Evolutionary conservation across 2,329 filamentous ascomycete species (phyloP), one percentile per base, ranked within the genome.

Genomic region (Arthrocladium fulminans): DNA sequence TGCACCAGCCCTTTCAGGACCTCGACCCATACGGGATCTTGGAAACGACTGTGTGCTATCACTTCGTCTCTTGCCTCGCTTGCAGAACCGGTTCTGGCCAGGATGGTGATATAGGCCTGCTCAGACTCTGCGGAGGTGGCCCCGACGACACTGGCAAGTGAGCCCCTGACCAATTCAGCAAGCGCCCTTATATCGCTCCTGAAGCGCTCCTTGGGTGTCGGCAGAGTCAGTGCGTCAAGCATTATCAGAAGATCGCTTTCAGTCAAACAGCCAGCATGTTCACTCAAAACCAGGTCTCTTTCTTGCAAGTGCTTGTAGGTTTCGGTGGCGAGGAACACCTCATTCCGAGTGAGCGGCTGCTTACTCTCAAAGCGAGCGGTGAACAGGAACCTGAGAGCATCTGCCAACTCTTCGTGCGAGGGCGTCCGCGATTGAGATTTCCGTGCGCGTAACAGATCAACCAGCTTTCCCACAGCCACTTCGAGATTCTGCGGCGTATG

Each of bases 381-480:
- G 57, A 90, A 81, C 54, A 89, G 81, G 8, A 72, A 67, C 48
- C 69, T 72, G 63, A 85, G 82, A 3, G 84, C 86, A 29, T 76
- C 70, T 0, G 79, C 65, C 2, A 95, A 69, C 27, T 85, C 78
- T n/a, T 73, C 63, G 2, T 73, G 68, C 0, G 77, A 65, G 13
- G 86, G 88, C 8, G 79, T 76, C 27, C 87, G 77, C 29, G 81
- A 71, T 45, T 77, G 74, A 48, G 85, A 75, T 45, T 76, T 73
- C 56, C 82, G 69, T 51, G 79, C 76, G 56, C 78, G 77, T 45
- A 77, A 71, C 63, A 87, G 76, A 50, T 85, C 76, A 58, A 85
- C 76, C 68, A 95, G 45, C 37, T 50, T 54, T 38, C 49, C 48
- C 25, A 58, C 32, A 7, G 56, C 56, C 37, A 43, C 30, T 44